Percentiles rank a stretch among this genome's conserved stretches.
Evolutionary conservation across 1,284 basidiomycete genomes (phyloP).

Genomic region (Filobasidium uniguttulatum): DNA sequence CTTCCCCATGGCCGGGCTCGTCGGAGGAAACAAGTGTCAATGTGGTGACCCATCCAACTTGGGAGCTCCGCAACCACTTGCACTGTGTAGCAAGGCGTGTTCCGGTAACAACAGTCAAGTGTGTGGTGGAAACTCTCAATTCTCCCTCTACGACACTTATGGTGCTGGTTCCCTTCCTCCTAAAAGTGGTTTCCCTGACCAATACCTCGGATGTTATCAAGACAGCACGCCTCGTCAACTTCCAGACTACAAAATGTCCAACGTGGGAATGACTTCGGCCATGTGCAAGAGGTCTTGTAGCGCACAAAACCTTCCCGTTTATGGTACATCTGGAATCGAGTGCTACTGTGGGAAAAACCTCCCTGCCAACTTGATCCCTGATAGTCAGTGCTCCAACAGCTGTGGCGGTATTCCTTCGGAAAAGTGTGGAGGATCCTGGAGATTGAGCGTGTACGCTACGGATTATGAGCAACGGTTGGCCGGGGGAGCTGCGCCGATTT

Average conservation of each 20-base stretch:
- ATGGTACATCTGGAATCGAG: neutral
- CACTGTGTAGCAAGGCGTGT: constrained; percentile 19
- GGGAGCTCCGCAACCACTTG: neutral
- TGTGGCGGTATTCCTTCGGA: neutral
- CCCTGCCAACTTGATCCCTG: neutral
- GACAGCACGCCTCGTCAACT: neutral
- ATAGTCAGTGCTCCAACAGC: neutral
- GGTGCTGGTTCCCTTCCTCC: neutral
- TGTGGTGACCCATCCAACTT: neutral
- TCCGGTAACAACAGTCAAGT: constrained; percentile 20
- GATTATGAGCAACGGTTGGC: neutral
- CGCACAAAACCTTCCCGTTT: neutral
- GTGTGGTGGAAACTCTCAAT: constrained; percentile 19
- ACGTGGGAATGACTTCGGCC: neutral
- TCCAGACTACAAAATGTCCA: neutral
- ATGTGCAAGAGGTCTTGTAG: neutral
- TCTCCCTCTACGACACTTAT: constrained; percentile 11
- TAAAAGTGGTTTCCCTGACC: neutral
- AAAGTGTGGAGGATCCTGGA: neutral
- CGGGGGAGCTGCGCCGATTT: too few relatives aligned
- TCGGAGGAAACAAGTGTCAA: neutral
- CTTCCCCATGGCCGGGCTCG: neutral
- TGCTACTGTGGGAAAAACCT: neutral
- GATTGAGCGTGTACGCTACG: neutral
- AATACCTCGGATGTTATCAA: neutral